phyloP scores from a whole-genome alignment of 345 rosid species.

The Leavenworthia alabamica region DNA sequence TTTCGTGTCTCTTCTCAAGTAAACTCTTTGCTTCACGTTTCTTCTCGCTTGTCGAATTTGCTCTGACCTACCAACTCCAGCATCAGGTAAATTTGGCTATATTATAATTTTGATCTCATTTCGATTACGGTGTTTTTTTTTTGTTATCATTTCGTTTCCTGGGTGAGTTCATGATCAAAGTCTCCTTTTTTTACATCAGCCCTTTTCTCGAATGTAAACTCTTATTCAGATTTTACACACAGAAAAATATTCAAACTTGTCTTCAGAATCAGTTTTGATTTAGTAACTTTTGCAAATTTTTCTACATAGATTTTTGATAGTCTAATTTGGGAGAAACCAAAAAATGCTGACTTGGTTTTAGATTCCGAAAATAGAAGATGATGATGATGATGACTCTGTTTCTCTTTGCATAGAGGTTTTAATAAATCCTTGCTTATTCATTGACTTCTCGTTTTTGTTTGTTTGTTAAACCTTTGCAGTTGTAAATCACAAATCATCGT shows the following conservation, averaged over 20 bases:
- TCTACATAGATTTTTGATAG: too few species aligned
- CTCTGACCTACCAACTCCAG: neutral
- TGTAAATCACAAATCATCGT: neutral
- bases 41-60: constrained; percentile 12
- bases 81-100: neutral
- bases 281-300: neutral
- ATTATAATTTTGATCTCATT: constrained; percentile 9
- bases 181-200: neutral
- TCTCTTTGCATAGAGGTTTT: neutral
- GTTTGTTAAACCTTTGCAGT: constrained; percentile 13
- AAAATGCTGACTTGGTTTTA: constrained; percentile 4
- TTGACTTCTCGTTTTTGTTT: neutral
- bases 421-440: neutral
- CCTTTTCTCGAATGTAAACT: constrained; percentile 2
- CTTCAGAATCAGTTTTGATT: neutral
- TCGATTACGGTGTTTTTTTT: neutral
- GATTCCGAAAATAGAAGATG: constrained; percentile 12
- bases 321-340: neutral
- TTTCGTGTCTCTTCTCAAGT: constrained; percentile 8
- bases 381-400: constrained; percentile 1
- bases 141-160: neutral
- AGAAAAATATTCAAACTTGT: too few species aligned
- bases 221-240: neutral
- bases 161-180: neutral
- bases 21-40: constrained; percentile 29